phyloP scores from a whole-genome alignment of 2,329 filamentous ascomycete genomes.

The Cladophialophora carrionii region DNA sequence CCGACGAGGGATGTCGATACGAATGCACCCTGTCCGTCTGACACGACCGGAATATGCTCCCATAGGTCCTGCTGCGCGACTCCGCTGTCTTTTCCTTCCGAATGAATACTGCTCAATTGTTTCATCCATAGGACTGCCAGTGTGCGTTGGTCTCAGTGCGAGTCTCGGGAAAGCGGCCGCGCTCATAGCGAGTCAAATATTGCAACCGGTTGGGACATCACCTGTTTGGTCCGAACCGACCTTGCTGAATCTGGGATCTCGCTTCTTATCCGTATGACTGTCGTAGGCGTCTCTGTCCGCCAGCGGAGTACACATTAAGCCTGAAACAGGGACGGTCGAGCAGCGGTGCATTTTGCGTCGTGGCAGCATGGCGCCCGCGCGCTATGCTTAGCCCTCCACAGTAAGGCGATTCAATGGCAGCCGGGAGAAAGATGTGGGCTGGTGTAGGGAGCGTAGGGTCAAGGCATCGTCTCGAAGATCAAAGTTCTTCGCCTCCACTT shows the following conservation, averaged over 20 bases:
- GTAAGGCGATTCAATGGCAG: not conserved
- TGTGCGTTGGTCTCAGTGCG: not conserved
- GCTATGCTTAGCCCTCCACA: not conserved
- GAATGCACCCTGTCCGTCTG: not conserved
- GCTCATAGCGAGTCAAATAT: not conserved
- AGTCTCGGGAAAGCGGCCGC: not conserved
- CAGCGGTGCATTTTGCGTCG: not conserved
- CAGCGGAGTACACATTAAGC: not conserved
- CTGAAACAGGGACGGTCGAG: not conserved
- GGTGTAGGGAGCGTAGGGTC: not conserved
- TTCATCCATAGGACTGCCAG: not conserved
- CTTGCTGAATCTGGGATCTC: not conserved
- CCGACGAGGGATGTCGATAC: not conserved
- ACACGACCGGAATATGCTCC: not conserved
- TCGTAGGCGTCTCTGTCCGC: not conserved
- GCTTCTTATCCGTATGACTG: not conserved
- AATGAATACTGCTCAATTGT: not conserved
- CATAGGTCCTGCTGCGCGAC: not conserved
- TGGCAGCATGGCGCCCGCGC: not conserved
- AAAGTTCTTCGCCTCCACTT: slow-evolving; percentile 27
- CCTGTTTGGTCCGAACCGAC: not conserved
- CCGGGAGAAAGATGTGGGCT: not conserved
- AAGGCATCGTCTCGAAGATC: slow-evolving; percentile 19
- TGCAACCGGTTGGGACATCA: not conserved
- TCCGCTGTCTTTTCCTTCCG: not conserved